phyloP scores from a whole-genome alignment of 768 basidiomycete genomes.

The Russula vinacea region DNA sequence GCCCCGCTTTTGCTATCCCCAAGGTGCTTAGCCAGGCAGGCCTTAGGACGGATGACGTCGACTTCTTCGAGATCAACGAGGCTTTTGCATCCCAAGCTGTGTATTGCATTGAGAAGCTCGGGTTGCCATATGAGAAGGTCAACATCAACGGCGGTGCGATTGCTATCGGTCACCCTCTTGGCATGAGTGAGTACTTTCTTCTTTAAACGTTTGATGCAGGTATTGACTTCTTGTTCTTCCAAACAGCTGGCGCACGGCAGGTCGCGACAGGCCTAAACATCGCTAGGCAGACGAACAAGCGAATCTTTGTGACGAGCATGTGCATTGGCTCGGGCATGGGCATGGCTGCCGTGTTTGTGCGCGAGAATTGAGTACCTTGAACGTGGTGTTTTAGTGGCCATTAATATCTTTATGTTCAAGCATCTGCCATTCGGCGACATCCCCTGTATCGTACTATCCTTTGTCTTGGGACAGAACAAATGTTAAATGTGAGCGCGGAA shows the following conservation, averaged over 20 bases:
- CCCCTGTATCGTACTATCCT: neutral
- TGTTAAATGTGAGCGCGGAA: neutral
- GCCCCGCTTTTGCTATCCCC: conserved; percentile 86
- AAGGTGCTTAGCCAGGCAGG: conserved; percentile 64
- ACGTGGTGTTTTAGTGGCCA: neutral
- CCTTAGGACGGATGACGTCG: conserved; percentile 65
- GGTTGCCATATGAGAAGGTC: conserved; percentile 72
- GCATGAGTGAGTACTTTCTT: conserved; percentile 58
- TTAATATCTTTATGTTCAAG: conserved; percentile 8
- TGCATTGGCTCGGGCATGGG: conserved; percentile 90
- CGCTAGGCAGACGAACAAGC: conserved; percentile 69
- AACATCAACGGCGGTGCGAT: conserved; percentile 89
- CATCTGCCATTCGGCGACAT: neutral
- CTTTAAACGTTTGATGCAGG: conserved; percentile 4
- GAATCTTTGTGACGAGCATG: conserved; percentile 87
- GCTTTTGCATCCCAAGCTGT: conserved; percentile 85
- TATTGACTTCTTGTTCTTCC: neutral
- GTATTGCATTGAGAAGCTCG: conserved; percentile 65
- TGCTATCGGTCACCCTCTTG: conserved; percentile 85
- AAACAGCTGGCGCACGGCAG: conserved; percentile 75
- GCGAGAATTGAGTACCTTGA: conserved; percentile 56
- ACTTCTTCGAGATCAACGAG: conserved; percentile 92
- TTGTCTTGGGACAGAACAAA: neutral
- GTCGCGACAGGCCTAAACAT: conserved; percentile 81
- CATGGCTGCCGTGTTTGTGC: conserved; percentile 84